Conservation (phyloP, 768 basidiomycete species). For the Psilocybe sp. region DNA sequence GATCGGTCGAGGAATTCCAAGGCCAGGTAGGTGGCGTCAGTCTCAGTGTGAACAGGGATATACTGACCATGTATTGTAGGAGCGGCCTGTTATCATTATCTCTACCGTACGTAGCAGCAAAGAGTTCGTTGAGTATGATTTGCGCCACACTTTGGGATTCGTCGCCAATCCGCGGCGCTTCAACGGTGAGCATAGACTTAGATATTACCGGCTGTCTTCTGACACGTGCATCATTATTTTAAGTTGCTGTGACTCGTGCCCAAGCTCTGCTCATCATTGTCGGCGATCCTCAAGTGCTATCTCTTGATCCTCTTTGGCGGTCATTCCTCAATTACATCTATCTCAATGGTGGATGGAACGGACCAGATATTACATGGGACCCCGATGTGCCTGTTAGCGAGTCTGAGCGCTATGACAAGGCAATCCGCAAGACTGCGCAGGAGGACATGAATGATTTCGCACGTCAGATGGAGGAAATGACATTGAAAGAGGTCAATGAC, state of each 20-base stretch:
- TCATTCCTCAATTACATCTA: constrained; percentile 59
- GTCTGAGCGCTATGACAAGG: constrained; percentile 38
- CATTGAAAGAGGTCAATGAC: constrained; percentile 15
- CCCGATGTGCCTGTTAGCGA: constrained; percentile 33
- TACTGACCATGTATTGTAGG: constrained; percentile 29
- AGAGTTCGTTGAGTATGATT: constrained; percentile 51
- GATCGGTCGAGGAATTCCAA: constrained; percentile 67
- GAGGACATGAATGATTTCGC: constrained; percentile 43
- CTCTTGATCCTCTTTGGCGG: constrained; percentile 63
- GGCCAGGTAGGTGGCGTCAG: constrained; percentile 40
- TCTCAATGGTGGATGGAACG: constrained; percentile 51
- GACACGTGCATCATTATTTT: background rate
- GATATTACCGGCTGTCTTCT: background rate
- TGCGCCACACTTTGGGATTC: constrained; percentile 56
- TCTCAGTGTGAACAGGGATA: background rate
- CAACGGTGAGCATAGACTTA: constrained; percentile 41
- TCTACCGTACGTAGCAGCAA: constrained; percentile 58
- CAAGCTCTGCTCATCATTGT: constrained; percentile 58
- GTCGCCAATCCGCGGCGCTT: constrained; percentile 57
- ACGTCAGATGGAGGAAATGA: constrained; percentile 30
- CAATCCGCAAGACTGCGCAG: constrained; percentile 26
- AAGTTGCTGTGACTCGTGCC: constrained; percentile 63
- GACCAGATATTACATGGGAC: constrained; percentile 50
- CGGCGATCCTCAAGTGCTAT: constrained; percentile 56
- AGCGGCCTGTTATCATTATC: constrained; percentile 54